Percentiles rank a stretch among this genome's conserved stretches.
phyloP scores from a whole-genome alignment of 352 stramenopile genomes.

The Phytophthora quininea region DNA sequence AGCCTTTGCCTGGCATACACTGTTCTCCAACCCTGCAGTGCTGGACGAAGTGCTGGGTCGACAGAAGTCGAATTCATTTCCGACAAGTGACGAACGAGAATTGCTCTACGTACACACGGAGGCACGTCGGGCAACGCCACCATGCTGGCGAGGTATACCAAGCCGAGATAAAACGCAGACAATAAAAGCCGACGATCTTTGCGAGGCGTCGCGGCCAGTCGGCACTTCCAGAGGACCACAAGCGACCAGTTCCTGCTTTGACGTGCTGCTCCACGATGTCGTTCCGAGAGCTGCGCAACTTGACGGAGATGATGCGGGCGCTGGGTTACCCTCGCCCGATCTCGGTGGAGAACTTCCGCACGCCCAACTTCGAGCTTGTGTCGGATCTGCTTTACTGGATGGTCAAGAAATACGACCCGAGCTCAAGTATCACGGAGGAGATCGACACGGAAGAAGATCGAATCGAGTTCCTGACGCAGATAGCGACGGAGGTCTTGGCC shows the following conservation, averaged over 20 bases:
- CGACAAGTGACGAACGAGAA: conserved; percentile 29
- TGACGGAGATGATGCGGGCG: conserved; percentile 96
- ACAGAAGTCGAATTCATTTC: neutral
- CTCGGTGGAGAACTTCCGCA: conserved; percentile 95
- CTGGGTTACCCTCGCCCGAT: conserved; percentile 92
- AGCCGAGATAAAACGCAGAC: conserved; percentile 10
- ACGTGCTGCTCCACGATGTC: conserved; percentile 51
- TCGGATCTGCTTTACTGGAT: conserved; percentile 97
- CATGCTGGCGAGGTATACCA: conserved; percentile 70
- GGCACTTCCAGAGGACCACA: neutral
- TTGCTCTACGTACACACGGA: conserved; percentile 84
- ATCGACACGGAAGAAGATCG: conserved; percentile 96
- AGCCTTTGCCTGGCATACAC: conserved; percentile 73
- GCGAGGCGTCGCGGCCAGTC: conserved; percentile 11
- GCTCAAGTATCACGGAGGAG: conserved; percentile 88
- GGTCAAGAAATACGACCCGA: conserved; percentile 93
- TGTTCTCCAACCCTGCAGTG: conserved; percentile 58
- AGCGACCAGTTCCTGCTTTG: neutral
- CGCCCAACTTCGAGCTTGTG: conserved; percentile 97
- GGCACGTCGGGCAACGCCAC: conserved; percentile 74
- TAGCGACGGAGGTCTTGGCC: conserved; percentile 78
- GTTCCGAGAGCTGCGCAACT: conserved; percentile 90
- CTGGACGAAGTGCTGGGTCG: conserved; percentile 40
- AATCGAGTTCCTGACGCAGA: conserved; percentile 93
- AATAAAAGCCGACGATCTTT: conserved; percentile 14